Base-by-base conservation (phyloP, 805 yeast species). In the Komagataella mondaviorum region DNA sequence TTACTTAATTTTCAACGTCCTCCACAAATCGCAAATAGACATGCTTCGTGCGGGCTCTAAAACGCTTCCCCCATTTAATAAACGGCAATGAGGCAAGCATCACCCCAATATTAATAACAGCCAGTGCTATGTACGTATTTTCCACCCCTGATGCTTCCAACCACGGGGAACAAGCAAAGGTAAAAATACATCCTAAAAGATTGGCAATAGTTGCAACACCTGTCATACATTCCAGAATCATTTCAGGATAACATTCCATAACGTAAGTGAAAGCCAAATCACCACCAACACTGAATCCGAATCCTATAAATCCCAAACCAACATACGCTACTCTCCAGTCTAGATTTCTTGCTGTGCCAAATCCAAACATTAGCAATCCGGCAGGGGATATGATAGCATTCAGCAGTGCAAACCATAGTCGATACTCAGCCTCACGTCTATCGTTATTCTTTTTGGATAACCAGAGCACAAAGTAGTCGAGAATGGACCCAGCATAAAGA, bases 161-260 rank as follows among this genome's bases (percentile, higher is more conserved):
- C 86, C 85, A 81, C 20, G 76, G 71, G 0, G 85, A 78, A 57
- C 87, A 81, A 2, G 79, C 76, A 66, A 82, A 82, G 0, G 87
- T 81, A 60, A 82, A 82, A 44, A 80, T 68, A 59, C 85, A 78
- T 6, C 83, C 84, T 54, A 81, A 71, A 49, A 77, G 63, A 61
- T 82, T 82, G 65, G 80, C 80, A 56, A 82, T 80, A 48, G 82
- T 75, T 5, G 78, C 63, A 16, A 81, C 85, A 43, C 82, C 83
- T 12, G 79, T 84, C 78, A 82, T 74, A 51, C 81, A 77, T 62
- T 81, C 86, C 54, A 81, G 67, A 44, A 81, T 80, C 67, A 81
- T 69, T 46, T 80, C 84, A 1, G 85, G 84, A 56, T 81, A 82
- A 4, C 81, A 71, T 58, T 81, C 86, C 79, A 82, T 80, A 51